phyloP scores from a whole-genome alignment of 164 flowering plant species.

The Chimonanthus salicifolius region DNA sequence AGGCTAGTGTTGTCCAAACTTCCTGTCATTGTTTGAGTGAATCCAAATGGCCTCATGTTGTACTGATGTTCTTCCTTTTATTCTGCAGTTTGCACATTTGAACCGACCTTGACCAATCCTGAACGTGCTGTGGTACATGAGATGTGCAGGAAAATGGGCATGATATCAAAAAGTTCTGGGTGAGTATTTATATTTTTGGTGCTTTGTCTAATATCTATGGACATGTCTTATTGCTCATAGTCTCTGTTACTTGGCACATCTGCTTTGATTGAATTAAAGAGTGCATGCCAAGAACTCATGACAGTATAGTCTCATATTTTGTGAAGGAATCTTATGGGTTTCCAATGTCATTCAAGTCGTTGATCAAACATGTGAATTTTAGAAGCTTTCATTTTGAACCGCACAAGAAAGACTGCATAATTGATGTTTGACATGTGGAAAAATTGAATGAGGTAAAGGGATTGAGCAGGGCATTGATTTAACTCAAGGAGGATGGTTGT shows the following conservation, averaged over 20 bases:
- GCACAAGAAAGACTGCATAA: no score
- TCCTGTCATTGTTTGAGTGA: neutral
- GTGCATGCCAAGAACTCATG: neutral
- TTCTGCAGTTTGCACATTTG: conserved; percentile 61
- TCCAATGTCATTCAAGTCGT: neutral
- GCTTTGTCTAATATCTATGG: no score
- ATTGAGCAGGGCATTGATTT: no score
- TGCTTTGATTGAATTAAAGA: neutral
- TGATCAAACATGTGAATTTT: neutral
- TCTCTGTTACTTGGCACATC: neutral
- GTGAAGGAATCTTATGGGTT: neutral
- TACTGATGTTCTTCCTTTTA: neutral
- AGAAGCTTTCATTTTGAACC: no score
- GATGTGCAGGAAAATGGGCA: conserved; percentile 69
- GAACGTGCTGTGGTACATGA: conserved; percentile 75
- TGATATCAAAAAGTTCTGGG: conserved; percentile 87
- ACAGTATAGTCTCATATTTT: neutral
- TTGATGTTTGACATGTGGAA: no score
- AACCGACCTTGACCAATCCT: conserved; percentile 43
- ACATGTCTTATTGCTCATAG: no score
- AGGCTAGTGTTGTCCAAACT: neutral
- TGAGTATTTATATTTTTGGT: conserved; percentile 26
- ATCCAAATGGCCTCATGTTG: neutral
- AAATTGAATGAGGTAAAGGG: no score
- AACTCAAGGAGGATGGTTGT: no score